Evolutionary conservation across 2,329 filamentous ascomycete genomes (phyloP), one percentile per base, ranked within the genome.

Genomic region (Pochonia chlamydosporia): DNA sequence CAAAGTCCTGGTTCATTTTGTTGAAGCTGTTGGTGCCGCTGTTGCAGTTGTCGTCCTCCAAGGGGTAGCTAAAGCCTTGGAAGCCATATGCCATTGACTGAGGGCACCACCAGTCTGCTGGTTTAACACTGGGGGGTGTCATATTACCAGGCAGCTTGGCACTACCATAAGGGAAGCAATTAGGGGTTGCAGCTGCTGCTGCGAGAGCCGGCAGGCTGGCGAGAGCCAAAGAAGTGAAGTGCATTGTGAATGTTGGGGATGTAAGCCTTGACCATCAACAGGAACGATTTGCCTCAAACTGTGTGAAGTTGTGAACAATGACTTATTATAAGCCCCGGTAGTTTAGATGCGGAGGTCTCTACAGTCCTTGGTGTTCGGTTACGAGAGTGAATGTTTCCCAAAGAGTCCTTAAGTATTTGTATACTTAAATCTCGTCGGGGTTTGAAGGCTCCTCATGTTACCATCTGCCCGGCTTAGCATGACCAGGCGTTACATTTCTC

Each of bases 11-110:
- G 37, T 55, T 43, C 53, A 56, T 56, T 16, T 44, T 40, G 14
- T 42, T 49, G n/a, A 48, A 55, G 33, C 52, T 24, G 25, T 54
- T 52, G 39, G 42, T 30, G 16, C 30, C 24, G n/a, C 26, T 44
- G 30, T 37, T 47, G 46, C 54, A 56, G 39, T 54, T 44, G 33
- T 40, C 35, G n/a, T 54, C 47, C 31, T 56, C 52, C 4, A 56
- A 47, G 5, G 52, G 54, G 23, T 56, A 56, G 8, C 47, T 51
- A 46, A 56, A 55, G 10, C 54, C 54, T 43, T 54, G 47, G 44
- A 56, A 55, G 33, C 52, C 52, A 21, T 55, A 55, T 6, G 44
- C 51, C 48, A 49, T 46, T n/a, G 44, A 49, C 44, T 53, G 52
- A 3, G 52, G 49, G 45, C 54, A 56, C 54, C 51, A 56, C 54